phyloP scores from a whole-genome alignment of 768 basidiomycete species.

The Naganishia friedmannii region DNA sequence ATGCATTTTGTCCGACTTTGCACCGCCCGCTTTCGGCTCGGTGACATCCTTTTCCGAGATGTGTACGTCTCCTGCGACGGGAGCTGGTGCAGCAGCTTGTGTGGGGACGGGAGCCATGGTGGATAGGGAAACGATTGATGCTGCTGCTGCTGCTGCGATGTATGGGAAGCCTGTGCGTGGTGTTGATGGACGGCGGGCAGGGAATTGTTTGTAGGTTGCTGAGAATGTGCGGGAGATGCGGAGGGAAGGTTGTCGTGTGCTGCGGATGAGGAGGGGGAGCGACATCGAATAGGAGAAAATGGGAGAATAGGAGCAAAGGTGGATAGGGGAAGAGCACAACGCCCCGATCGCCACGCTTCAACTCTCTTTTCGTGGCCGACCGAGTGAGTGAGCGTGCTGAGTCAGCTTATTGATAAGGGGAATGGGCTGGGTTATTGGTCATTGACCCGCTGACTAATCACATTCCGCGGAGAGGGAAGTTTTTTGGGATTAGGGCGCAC shows the following conservation, averaged over 20 bases:
- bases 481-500: too few relatives aligned
- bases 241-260: too few relatives aligned
- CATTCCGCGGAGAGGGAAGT: neutral
- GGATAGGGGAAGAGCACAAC: too few relatives aligned
- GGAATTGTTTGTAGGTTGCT: neutral
- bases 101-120: slow-evolving; percentile 13
- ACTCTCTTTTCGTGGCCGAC: too few relatives aligned
- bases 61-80: neutral
- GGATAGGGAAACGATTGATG: slow-evolving; percentile 8
- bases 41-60: slow-evolving; percentile 32
- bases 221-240: neutral
- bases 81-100: slow-evolving; percentile 1
- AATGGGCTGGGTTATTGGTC: too few relatives aligned
- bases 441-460: slow-evolving; percentile 9
- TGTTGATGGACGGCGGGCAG: neutral
- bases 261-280: too few relatives aligned
- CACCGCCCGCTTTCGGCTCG: slow-evolving; percentile 45
- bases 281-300: too few relatives aligned
- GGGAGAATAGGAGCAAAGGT: too few relatives aligned
- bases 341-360: too few relatives aligned
- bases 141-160: slow-evolving; percentile 11
- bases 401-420: neutral
- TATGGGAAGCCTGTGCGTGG: neutral
- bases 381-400: too few relatives aligned
- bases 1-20: slow-evolving; percentile 51